phyloP scores from a whole-genome alignment of 148 eudicot genomes.

The Chenopodium suecicum region DNA sequence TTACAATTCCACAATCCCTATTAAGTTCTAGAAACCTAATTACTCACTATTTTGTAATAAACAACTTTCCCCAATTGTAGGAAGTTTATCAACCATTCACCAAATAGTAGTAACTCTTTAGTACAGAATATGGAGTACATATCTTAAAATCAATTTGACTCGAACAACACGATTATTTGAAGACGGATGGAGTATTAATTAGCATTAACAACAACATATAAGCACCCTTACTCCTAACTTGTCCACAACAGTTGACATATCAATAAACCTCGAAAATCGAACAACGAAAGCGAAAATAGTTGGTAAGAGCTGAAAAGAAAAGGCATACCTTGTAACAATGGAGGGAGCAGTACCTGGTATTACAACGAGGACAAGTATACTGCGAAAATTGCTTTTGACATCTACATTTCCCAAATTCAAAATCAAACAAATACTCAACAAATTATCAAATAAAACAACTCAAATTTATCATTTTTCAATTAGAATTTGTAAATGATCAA shows the following conservation, averaged over 20 bases:
- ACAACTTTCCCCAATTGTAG: background rate
- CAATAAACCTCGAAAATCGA: too few species aligned
- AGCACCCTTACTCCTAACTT: too few species aligned
- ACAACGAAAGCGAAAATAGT: background rate
- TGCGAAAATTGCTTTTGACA: conserved; percentile 93
- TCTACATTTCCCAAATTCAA: conserved; percentile 41
- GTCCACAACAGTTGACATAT: too few species aligned
- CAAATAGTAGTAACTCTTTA: background rate
- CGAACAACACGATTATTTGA: background rate
- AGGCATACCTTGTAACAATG: conserved; percentile 83
- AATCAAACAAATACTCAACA: background rate
- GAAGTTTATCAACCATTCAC: background rate
- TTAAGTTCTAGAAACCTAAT: too few species aligned
- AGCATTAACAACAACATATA: too few species aligned
- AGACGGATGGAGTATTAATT: background rate
- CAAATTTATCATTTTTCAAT: too few species aligned
- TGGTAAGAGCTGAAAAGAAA: background rate
- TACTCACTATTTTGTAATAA: background rate
- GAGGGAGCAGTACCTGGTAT: conserved; percentile 84
- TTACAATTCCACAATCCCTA: background rate
- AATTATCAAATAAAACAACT: background rate
- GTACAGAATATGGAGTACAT: too few species aligned
- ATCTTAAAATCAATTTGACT: too few species aligned
- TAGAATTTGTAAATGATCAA: background rate
- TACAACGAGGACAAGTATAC: conserved; percentile 93